Evolutionary conservation across 305 asterid genomes (phyloP).

Genomic region (Andrographis paniculata): DNA sequence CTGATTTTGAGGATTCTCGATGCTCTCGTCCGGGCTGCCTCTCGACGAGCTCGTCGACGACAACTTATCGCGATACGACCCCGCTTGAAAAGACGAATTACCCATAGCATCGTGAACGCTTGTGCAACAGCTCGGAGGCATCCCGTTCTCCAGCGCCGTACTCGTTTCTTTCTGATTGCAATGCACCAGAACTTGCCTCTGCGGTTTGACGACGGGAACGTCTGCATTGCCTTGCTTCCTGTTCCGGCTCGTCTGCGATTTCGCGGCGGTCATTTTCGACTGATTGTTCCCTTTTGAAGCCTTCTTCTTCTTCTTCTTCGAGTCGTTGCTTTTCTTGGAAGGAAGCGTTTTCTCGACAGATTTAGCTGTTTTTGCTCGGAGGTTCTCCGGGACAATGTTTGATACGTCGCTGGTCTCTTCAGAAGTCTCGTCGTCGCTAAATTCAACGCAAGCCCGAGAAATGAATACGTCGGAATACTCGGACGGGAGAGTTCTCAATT

Average conservation of each 20-base stretch:
- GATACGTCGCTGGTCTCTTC: slow-evolving; percentile 35
- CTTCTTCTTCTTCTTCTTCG: slow-evolving; percentile 18
- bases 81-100: slow-evolving; percentile 19
- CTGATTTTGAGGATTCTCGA: slow-evolving; percentile 20
- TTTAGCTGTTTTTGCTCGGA: slow-evolving; percentile 12
- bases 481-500: slow-evolving; percentile 40
- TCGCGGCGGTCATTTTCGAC: slow-evolving; percentile 19
- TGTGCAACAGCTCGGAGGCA: slow-evolving; percentile 14
- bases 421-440: slow-evolving; percentile 19
- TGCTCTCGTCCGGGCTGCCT: slow-evolving; percentile 30
- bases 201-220: slow-evolving; percentile 25
- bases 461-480: slow-evolving; percentile 19
- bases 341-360: slow-evolving; percentile 20
- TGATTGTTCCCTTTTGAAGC: slow-evolving; percentile 17
- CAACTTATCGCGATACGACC: slow-evolving; percentile 26
- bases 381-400: slow-evolving; percentile 18
- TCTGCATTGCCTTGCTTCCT: slow-evolving; percentile 18
- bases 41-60: slow-evolving; percentile 30
- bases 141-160: slow-evolving; percentile 21
- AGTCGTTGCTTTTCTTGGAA: slow-evolving; percentile 15
- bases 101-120: slow-evolving; percentile 19
- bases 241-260: slow-evolving; percentile 19
- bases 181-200: slow-evolving; percentile 22
- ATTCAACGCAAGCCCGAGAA: slow-evolving; percentile 9
- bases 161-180: slow-evolving; percentile 21